Evolutionary conservation across 129 eudicot species (phyloP), one percentile per base, ranked within the genome.

Genomic region (Silybum marianum): DNA sequence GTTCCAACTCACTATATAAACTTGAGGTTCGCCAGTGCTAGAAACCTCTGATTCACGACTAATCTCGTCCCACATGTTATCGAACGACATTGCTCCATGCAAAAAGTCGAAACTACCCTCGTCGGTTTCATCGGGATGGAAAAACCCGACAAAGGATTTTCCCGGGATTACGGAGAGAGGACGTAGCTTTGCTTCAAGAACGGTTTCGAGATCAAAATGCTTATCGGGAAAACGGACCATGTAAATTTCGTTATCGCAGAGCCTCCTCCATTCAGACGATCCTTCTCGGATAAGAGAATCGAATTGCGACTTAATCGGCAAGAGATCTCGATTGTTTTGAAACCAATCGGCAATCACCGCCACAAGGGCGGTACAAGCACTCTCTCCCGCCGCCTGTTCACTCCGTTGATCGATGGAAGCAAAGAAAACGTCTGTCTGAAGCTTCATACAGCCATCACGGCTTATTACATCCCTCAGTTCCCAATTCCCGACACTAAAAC

Each of bases 301-400:
- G 24, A 96, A 90, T 26, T 96, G 99, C 7, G 98, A 96, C 77
- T 93, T 93, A 46, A 91, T 84, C 54, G 98, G 99, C 96, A 96
- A 86, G 66, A 75, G 88, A 73, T 88, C 80, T 8, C 11, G 84
- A 78, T 91, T 96, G 74, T 83, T 88, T 77, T 96, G 99, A 81
- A 93, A 85, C 99, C 99, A 96, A 85, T 91, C 96, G 3, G 99
- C 95, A 44, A 93, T 86, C 16, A 96, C 98, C 48, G 99, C 95
- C 80, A 96, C 99, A 0, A 96, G 92, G 39, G 98, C 98, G 16
- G 99, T 96, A 62, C 99, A 96, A 9, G 99, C 99, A 69, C 99
- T 88, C 84, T 88, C 99, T 70, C 99, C 99, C 16, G 98, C 98
- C 1, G 97, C 99, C 24, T 88, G 89, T 75, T 96, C 99, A 60